phyloP scores from a whole-genome alignment of 108 stramenopile genomes.

The Chaetoceros muelleri region DNA sequence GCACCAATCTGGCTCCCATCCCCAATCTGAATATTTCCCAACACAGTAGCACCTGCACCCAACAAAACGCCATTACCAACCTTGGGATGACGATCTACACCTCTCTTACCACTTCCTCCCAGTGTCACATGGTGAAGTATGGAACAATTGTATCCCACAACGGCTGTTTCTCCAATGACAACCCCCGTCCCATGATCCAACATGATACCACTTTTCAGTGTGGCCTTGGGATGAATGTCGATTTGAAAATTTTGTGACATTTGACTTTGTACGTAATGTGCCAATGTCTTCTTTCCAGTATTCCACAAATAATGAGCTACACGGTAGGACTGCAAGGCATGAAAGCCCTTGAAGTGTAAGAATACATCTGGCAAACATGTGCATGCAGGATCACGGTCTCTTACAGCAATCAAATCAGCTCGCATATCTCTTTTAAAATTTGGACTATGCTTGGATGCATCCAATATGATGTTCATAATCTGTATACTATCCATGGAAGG shows the following conservation, averaged over 20 bases:
- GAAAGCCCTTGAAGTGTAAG: conserved; percentile 87
- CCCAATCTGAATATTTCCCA: conserved; percentile 68
- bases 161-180: conserved; percentile 81
- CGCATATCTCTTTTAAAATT: conserved; percentile 43
- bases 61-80: conserved; percentile 72
- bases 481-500: conserved; percentile 58
- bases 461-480: conserved; percentile 51
- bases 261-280: conserved; percentile 73
- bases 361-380: conserved; percentile 40
- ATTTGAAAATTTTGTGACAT: conserved; percentile 70
- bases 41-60: conserved; percentile 72
- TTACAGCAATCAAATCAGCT: conserved; percentile 63
- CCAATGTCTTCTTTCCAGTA: conserved; percentile 34
- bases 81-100: conserved; percentile 81
- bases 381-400: conserved; percentile 71
- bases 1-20: conserved; percentile 65
- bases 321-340: conserved; percentile 76
- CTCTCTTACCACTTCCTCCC: conserved; percentile 74
- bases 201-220: conserved; percentile 61
- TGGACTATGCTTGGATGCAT: conserved; percentile 34
- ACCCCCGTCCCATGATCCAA: conserved; percentile 82
- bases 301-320: conserved; percentile 68
- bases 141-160: conserved; percentile 67
- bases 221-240: conserved; percentile 82
- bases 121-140: conserved; percentile 82